Evolutionary conservation across 2,329 filamentous ascomycete genomes (phyloP).

Genomic region (Zopfia rhizophila): DNA sequence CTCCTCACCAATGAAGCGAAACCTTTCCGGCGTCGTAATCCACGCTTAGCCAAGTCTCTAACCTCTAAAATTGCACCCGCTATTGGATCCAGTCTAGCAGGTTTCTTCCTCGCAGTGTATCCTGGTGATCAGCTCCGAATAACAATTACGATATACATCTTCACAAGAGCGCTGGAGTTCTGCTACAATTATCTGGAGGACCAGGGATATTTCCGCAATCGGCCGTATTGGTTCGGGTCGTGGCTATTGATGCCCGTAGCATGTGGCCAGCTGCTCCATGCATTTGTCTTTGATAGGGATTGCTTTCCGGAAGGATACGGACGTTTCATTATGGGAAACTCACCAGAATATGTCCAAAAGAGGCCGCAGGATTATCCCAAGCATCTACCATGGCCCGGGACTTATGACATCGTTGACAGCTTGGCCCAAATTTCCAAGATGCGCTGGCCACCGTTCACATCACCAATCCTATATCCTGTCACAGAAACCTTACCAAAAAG

Average conservation of each 20-base stretch:
- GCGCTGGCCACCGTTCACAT: constrained; percentile 88
- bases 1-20: constrained; percentile 82
- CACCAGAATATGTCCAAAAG: constrained; percentile 80
- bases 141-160: constrained; percentile 81
- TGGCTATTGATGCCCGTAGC: constrained; percentile 63
- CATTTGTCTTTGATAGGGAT: constrained; percentile 63
- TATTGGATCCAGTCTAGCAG: constrained; percentile 88
- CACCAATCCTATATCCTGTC: constrained; percentile 85
- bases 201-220: constrained; percentile 70
- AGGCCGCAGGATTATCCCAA: constrained; percentile 75
- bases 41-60: constrained; percentile 75
- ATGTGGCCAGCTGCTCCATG: constrained; percentile 61
- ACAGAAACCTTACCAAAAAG: constrained; percentile 71
- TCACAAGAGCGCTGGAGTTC: constrained; percentile 86
- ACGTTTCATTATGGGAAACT: constrained; percentile 74
- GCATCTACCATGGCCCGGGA: constrained; percentile 76
- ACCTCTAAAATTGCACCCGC: constrained; percentile 88
- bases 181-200: constrained; percentile 85
- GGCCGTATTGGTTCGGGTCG: constrained; percentile 72
- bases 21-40: constrained; percentile 85
- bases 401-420: constrained; percentile 81
- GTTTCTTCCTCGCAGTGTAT: constrained; percentile 82
- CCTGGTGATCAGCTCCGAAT: constrained; percentile 76
- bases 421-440: constrained; percentile 83
- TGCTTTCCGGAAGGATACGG: constrained; percentile 67